These are phyloP conservation scores for Glycine soja DNA, from an alignment of 306 rosid genomes.

Conservation along the genomic window DNA sequence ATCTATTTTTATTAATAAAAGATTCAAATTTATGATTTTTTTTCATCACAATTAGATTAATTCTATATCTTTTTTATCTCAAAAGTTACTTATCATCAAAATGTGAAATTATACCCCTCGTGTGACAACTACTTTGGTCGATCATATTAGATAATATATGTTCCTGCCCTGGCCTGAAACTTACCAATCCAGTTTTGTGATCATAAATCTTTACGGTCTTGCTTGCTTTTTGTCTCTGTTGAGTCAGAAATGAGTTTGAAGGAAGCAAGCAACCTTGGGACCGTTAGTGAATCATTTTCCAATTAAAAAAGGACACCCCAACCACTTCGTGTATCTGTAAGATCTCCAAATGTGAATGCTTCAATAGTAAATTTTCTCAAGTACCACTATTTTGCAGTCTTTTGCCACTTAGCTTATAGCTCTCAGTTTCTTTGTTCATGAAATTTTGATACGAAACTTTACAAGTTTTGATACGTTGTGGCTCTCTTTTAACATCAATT, in stretches of 20 bases:
- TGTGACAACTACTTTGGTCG: background rate
- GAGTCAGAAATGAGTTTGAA: conserved; percentile 55
- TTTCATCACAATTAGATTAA: too few relatives aligned
- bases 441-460: too few relatives aligned
- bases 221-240: conserved; percentile 34
- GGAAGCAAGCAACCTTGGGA: conserved; percentile 57
- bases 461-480: too few relatives aligned
- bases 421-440: background rate
- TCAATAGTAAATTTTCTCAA: conserved; percentile 45
- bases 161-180: too few relatives aligned
- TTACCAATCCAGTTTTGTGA: conserved; percentile 35
- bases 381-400: conserved; percentile 12
- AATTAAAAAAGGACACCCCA: conserved; percentile 44
- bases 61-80: background rate
- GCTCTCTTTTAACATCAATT: too few relatives aligned
- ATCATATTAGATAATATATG: too few relatives aligned
- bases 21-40: too few relatives aligned
- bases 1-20: too few relatives aligned
- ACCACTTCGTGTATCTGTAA: conserved; percentile 36
- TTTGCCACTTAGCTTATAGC: background rate
- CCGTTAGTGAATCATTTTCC: conserved; percentile 50
- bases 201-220: background rate
- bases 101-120: background rate
- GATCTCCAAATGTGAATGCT: conserved; percentile 43
- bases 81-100: conserved; percentile 4